Base-by-base conservation (phyloP, 1,284 basidiomycete species). In the Microstroma glucosiphilum region DNA sequence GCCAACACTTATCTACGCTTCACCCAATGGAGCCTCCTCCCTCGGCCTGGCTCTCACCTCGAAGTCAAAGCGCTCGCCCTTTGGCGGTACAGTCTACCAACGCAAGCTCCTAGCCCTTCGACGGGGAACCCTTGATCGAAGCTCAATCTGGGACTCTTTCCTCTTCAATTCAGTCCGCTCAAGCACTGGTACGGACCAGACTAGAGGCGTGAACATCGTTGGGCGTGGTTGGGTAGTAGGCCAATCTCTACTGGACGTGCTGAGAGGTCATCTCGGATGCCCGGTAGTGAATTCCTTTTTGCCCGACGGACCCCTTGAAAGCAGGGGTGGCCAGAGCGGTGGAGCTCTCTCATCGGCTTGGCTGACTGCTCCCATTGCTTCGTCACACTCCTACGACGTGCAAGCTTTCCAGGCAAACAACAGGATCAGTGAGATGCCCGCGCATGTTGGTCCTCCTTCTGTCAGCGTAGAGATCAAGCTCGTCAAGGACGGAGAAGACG, bases 381-480 rank as follows among this genome's bases (percentile, higher is more conserved):
- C 70, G 1, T 66, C 75, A 0, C 72, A 79, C 48, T 62, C 71
- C 11, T 69, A 69, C 58, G 77, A 79, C 55, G 60, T 79, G 6
- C 77, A 79, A 46, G 73, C 73, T 1, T 79, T 79, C 61, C 69
- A 70, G 21, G 61, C 65, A 15, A 66, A 70, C 60, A 65, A 69
- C 51, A 63, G 62, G 17, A 68, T 71, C 57, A 23, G 21, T 13
- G 63, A 69, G 57, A 58, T 69, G 17, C 67, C 67, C 1, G 68
- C 72, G 9, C 73, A 76, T 40, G 71, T 72, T 11, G 77, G 77
- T n/a, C 72, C 77, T 7, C 74, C 77, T 13, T 63, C 67, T 12
- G 75, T 77, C 23, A 59, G 69, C 41, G 58, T 66, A 49, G 77
- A 79, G 59, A 6, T 78, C 46, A 79, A 77, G 65, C 64, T 79